Evolutionary conservation across 352 stramenopile species (phyloP).

Genomic region (Phytophthora sp.): DNA sequence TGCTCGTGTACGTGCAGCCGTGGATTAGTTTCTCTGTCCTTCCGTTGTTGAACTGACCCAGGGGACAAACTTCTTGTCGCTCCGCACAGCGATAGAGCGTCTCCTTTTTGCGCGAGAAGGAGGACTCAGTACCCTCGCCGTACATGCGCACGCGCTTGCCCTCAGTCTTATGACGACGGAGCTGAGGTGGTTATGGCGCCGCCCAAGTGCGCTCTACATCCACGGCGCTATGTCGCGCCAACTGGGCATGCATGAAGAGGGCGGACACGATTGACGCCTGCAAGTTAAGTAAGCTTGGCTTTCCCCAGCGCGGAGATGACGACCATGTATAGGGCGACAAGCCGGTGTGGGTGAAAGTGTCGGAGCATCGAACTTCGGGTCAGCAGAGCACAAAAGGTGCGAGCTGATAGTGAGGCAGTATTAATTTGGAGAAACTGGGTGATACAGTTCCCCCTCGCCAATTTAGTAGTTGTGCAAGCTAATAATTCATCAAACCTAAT

Average conservation of each 20-base stretch:
- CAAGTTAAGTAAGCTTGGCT: constrained; percentile 72
- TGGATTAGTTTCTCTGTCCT: constrained; percentile 79
- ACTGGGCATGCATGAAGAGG: constrained; percentile 56
- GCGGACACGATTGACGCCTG: constrained; percentile 69
- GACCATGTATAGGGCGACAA: constrained; percentile 42
- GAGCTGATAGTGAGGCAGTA: background rate
- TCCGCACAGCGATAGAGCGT: constrained; percentile 82
- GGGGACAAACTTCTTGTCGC: constrained; percentile 70
- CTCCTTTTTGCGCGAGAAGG: constrained; percentile 83
- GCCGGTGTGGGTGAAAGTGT: too few species aligned
- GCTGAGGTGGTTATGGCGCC: constrained; percentile 89
- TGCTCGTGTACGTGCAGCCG: constrained; percentile 65
- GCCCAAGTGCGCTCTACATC: constrained; percentile 70
- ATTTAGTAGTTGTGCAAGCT: too few species aligned
- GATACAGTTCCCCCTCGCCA: too few species aligned
- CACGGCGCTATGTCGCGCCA: constrained; percentile 61
- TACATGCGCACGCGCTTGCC: constrained; percentile 82
- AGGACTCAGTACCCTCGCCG: constrained; percentile 80
- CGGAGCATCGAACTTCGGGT: too few species aligned
- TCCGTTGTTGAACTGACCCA: constrained; percentile 81
- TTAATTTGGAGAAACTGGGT: constrained; percentile 1
- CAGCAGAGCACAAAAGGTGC: too few species aligned
- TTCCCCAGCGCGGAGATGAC: constrained; percentile 59
- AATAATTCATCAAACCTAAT: too few species aligned
- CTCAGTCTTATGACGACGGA: constrained; percentile 76